Percentiles rank a stretch among this genome's conserved stretches.
phyloP scores from a whole-genome alignment of 2,329 filamentous ascomycete species.

The Aspergillaceae sp. region DNA sequence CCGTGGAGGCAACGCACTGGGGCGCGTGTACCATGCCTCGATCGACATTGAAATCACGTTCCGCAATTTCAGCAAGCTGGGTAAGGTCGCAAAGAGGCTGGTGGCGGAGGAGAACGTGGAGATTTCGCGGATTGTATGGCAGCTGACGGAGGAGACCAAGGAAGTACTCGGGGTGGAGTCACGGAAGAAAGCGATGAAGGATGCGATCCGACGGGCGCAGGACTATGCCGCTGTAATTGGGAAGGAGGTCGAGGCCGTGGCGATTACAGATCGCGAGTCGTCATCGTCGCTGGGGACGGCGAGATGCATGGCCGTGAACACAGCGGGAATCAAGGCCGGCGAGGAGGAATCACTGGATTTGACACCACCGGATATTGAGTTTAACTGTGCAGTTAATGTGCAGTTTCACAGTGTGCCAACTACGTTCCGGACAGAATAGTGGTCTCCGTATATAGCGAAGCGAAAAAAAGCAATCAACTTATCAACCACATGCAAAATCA shows the following conservation, averaged over 20 bases:
- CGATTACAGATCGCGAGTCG: conserved; percentile 5
- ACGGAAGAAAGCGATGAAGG: conserved; percentile 14
- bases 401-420: conserved; percentile 4
- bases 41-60: conserved; percentile 15
- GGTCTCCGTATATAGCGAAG: too few relatives aligned
- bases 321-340: background rate
- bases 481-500: too few relatives aligned
- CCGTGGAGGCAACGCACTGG: conserved; percentile 4
- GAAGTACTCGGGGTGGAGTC: conserved; percentile 11
- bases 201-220: conserved; percentile 18
- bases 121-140: conserved; percentile 16
- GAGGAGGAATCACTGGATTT: conserved; percentile 5
- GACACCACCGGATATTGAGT: conserved; percentile 6
- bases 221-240: conserved; percentile 15
- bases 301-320: conserved; percentile 2
- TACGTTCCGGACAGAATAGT: too few relatives aligned
- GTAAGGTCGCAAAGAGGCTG: conserved; percentile 11
- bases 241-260: conserved; percentile 8
- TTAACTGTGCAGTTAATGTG: conserved; percentile 5
- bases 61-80: conserved; percentile 15
- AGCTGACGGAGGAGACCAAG: conserved; percentile 15
- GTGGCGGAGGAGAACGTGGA: conserved; percentile 14
- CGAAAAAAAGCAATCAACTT: background rate
- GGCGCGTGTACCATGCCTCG: conserved; percentile 11
- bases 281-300: background rate